Base-by-base conservation (phyloP, 805 yeast genomes). In the Yarrowia divulgata region DNA sequence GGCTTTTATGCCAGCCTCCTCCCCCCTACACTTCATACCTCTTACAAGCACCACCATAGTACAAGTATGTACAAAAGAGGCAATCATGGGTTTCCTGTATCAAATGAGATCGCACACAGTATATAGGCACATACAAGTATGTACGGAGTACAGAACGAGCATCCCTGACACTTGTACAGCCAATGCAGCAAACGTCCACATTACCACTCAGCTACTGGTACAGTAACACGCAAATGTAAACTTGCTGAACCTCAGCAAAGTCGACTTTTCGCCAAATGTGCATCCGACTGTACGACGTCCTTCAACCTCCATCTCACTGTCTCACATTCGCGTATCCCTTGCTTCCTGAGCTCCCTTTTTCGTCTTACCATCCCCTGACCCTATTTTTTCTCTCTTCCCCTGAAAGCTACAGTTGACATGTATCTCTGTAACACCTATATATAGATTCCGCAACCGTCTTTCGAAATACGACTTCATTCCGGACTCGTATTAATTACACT, bases 341-440 rank as follows among this genome's bases (percentile, higher is more conserved):
- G 1, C n/a, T 14, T 10, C 40, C 19, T 35, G n/a, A 23, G 29
- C 57, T n/a, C 19, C 35, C 40, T 34, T 18, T 50, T 34, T n/a
- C 46, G 2, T 39, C 16, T 13, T 1, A 9, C 40, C 19, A 3
- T 3, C 5, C 55, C 39, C 55, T 34, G 55, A 32, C 55, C 55
- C 55, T 50, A 50, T 29, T 12, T 48, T 23, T 29, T 13, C 16
- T 12, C 35, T 29, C 40, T 29, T 54, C 58, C 58, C 58, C 58
- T 54, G 43, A 54, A 19, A 19, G 43, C 32, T 54, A 54, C 58
- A 54, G 58, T 7, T 54, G 58, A 10, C 58, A 54, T 54, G 58
- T 54, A 54, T 54, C 58, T 54, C 43, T 54, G 43, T 54, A 2
- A 35, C 43, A 54, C n/a, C 43, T 46, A 46, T 46, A 34, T 49